These are phyloP conservation scores for Botrytis galanthina DNA, from an alignment of 2,329 filamentous ascomycete genomes.

Conservation along the genomic window DNA sequence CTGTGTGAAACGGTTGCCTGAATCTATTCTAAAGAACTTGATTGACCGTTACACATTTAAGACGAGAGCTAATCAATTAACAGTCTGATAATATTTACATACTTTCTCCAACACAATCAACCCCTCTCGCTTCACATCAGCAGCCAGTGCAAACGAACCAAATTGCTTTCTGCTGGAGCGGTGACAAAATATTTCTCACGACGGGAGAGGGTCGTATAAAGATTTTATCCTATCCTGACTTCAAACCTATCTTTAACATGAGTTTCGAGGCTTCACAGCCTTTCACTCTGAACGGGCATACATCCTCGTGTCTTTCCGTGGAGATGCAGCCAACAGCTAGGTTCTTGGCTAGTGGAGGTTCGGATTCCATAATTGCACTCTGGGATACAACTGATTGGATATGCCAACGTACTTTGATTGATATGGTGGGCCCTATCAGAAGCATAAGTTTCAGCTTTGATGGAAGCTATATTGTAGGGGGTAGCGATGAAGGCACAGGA, in stretches of 20 bases:
- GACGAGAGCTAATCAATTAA: constrained; percentile 5
- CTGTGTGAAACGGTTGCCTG: background rate
- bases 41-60: background rate
- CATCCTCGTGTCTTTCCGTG: constrained; percentile 66
- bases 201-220: constrained; percentile 69
- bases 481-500: constrained; percentile 68
- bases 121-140: constrained; percentile 56
- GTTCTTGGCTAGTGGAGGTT: constrained; percentile 71
- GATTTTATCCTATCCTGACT: constrained; percentile 65
- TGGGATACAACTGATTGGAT: constrained; percentile 80
- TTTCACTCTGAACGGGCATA: constrained; percentile 69
- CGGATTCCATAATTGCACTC: constrained; percentile 71
- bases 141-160: constrained; percentile 68
- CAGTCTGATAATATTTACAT: constrained; percentile 62
- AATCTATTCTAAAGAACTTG: no score
- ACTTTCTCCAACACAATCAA: constrained; percentile 58
- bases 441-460: constrained; percentile 75
- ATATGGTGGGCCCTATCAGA: constrained; percentile 67
- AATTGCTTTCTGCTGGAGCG: constrained; percentile 71
- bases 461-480: constrained; percentile 70
- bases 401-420: constrained; percentile 67
- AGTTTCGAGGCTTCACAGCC: constrained; percentile 47
- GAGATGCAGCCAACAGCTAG: constrained; percentile 69
- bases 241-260: constrained; percentile 54
- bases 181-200: constrained; percentile 67